phyloP scores from a whole-genome alignment of 306 rosid genomes.

The barrel medic (Medicago truncatula) region DNA sequence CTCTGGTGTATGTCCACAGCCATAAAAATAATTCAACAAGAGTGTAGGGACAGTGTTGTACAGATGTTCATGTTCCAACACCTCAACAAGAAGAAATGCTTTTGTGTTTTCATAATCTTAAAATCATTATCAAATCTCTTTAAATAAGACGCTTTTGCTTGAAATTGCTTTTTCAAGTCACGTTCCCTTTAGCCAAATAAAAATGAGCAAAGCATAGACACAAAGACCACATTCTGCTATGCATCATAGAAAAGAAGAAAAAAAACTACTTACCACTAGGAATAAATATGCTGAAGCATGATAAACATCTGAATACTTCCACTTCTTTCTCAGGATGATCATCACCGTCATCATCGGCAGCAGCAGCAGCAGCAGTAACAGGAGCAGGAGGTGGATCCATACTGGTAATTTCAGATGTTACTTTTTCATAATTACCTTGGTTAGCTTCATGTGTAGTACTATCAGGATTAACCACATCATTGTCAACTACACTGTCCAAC shows the following conservation, averaged over 20 bases:
- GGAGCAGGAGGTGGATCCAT: slow-evolving; percentile 26
- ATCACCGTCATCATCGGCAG: neutral
- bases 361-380: neutral
- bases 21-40: neutral
- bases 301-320: slow-evolving; percentile 55
- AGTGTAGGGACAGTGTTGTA: neutral
- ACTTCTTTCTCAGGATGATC: slow-evolving; percentile 39
- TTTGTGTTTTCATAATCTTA: neutral
- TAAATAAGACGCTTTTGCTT: slow-evolving; percentile 9
- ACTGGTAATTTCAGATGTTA: slow-evolving; percentile 21
- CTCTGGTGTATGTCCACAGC: neutral
- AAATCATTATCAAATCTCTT: slow-evolving; percentile 19
- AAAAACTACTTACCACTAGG: slow-evolving; percentile 44
- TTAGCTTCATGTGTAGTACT: slow-evolving; percentile 3
- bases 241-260: slow-evolving; percentile 17
- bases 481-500: slow-evolving; percentile 2
- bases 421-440: slow-evolving; percentile 35
- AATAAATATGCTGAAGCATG: slow-evolving; percentile 55
- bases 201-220: slow-evolving; percentile 12
- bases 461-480: slow-evolving; percentile 13
- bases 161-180: slow-evolving; percentile 31
- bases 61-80: neutral
- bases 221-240: slow-evolving; percentile 13
- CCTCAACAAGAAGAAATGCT: neutral
- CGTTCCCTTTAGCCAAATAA: neutral